Conservation (phyloP, 2,329 filamentous ascomycete species). For the Fusarium floridanum region DNA sequence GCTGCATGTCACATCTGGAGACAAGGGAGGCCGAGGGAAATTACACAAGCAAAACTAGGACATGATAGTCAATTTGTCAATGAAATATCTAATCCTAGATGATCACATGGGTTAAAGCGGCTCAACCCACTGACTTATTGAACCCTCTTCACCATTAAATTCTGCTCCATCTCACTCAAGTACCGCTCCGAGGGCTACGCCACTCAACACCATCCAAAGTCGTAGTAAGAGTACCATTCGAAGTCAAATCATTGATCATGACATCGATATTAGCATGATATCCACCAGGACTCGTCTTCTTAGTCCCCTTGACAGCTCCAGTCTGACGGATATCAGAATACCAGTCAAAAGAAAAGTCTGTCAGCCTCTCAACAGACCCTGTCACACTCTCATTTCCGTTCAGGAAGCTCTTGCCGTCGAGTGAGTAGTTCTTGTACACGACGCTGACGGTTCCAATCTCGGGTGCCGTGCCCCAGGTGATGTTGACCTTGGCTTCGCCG, state of each 20-base stretch:
- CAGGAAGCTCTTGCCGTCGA: conserved; percentile 6
- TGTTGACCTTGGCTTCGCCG: conserved; percentile 9
- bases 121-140: background rate
- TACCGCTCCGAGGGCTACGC: background rate
- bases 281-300: conserved; percentile 49
- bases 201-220: conserved; percentile 9
- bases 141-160: background rate
- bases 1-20: background rate
- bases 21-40: background rate
- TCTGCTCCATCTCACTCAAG: background rate
- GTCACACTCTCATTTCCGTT: conserved; percentile 19
- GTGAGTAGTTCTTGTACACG: conserved; percentile 13
- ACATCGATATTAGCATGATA: conserved; percentile 20
- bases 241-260: conserved; percentile 19
- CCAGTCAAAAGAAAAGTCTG: too few relatives aligned
- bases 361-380: background rate
- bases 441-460: background rate
- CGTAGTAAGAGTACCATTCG: conserved; percentile 24
- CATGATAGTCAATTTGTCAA: background rate
- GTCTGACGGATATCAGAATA: conserved; percentile 54
- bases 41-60: background rate
- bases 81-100: background rate
- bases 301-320: conserved; percentile 49
- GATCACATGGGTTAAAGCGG: background rate
- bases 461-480: background rate